phyloP scores from a whole-genome alignment of 2,329 filamentous ascomycete genomes.

The Emmonsia crescens region DNA sequence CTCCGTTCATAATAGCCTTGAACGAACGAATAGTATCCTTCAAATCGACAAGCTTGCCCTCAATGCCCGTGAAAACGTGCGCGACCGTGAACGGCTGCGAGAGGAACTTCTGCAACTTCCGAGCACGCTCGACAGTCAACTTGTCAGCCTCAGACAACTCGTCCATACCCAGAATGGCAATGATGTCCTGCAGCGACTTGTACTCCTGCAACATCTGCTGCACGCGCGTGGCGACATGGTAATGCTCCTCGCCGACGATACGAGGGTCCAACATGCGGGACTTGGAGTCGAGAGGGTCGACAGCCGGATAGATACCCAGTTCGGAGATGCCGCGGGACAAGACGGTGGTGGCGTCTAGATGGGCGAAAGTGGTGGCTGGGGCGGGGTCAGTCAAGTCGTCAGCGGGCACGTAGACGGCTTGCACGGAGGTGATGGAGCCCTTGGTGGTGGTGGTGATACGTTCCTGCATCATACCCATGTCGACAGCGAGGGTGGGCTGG shows the following conservation, averaged over 20 bases:
- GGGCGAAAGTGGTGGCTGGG: conserved; percentile 97
- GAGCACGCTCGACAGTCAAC: conserved; percentile 99
- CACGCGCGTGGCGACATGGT: conserved; percentile 84
- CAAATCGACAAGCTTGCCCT: conserved; percentile 92
- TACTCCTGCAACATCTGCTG: conserved; percentile 99
- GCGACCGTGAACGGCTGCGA: conserved; percentile 94
- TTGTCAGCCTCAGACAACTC: conserved; percentile 98
- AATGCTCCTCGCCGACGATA: conserved; percentile 97
- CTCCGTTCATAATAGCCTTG: conserved; percentile 92
- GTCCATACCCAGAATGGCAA: conserved; percentile 99
- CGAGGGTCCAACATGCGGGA: conserved; percentile 99
- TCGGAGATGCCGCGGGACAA: conserved; percentile 99
- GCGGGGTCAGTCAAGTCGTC: conserved; percentile 99
- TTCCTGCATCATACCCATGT: conserved; percentile 99
- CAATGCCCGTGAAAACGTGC: conserved; percentile 64
- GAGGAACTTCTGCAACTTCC: conserved; percentile 99
- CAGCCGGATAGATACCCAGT: conserved; percentile 99
- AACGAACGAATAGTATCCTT: conserved; percentile 98
- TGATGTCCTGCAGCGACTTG: conserved; percentile 99
- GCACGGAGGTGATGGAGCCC: conserved; percentile 99
- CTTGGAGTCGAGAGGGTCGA: conserved; percentile 99
- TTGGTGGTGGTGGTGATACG: conserved; percentile 99
- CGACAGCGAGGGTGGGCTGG: conserved; percentile 94
- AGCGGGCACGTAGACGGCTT: conserved; percentile 99
- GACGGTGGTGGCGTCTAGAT: conserved; percentile 99